Evolutionary conservation across 441 rosid species (phyloP).

Genomic region (Pelargonium citronellum): DNA sequence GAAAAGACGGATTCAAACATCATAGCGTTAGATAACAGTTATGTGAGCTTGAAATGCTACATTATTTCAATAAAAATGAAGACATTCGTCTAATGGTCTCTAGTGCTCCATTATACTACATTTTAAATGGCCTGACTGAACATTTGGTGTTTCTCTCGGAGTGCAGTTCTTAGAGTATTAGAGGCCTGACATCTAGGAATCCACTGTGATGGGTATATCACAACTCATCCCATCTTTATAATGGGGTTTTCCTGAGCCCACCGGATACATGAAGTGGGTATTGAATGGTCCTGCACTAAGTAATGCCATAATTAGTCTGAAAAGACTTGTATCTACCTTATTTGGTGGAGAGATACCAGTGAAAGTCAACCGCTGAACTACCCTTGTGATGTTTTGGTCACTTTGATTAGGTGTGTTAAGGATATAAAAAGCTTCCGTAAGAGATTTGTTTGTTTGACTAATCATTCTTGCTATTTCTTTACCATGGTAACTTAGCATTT

Average conservation of each 20-base stretch:
- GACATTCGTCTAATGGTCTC: background rate
- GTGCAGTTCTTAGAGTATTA: background rate
- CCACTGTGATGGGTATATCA: background rate
- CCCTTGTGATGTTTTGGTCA: background rate
- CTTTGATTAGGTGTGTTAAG: background rate
- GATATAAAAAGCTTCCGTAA: no score
- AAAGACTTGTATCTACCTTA: background rate
- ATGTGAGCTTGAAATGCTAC: background rate
- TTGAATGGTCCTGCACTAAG: slow-evolving; percentile 5
- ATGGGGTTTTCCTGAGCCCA: slow-evolving; percentile 7
- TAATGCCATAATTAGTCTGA: background rate
- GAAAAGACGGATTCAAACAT: background rate
- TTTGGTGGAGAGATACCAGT: background rate
- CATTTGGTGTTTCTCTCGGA: background rate
- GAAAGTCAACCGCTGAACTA: slow-evolving; percentile 1
- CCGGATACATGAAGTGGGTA: background rate
- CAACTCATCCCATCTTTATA: background rate
- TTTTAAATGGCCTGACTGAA: background rate
- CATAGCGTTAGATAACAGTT: background rate
- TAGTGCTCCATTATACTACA: background rate
- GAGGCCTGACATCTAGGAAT: background rate
- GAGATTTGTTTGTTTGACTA: no score
- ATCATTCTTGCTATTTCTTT: background rate
- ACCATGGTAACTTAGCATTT: background rate
- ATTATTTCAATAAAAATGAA: background rate